A percentile compares a stretch with the other conserved stretches of the same genome.
These are phyloP conservation scores for Cucurbita ficifolia DNA, from an alignment of 306 rosid species.

Conservation along the genomic window DNA sequence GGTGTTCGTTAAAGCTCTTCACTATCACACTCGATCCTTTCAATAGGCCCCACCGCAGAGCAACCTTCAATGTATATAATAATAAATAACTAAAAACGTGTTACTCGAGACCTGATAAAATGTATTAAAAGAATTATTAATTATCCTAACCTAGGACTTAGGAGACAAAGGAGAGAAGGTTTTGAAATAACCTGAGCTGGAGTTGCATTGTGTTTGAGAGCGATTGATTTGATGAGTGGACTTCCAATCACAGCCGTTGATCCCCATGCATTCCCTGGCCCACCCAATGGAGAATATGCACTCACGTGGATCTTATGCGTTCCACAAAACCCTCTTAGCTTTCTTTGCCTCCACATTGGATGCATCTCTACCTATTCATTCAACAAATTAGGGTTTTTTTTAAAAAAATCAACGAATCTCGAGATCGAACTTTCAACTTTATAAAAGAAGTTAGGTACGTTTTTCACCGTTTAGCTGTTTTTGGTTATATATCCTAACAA, in stretches of 20 bases:
- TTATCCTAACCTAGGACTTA: background rate
- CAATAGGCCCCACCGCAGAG: slow-evolving; percentile 63
- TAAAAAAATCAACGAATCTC: too few relatives aligned
- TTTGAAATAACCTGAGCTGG: slow-evolving; percentile 48
- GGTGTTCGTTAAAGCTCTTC: slow-evolving; percentile 55
- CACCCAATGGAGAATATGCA: slow-evolving; percentile 85
- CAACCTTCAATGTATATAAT: slow-evolving; percentile 25
- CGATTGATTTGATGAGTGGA: slow-evolving; percentile 50
- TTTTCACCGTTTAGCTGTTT: too few relatives aligned
- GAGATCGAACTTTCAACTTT: too few relatives aligned
- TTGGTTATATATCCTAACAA: too few relatives aligned
- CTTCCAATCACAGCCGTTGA: slow-evolving; percentile 54
- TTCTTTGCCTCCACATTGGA: slow-evolving; percentile 78
- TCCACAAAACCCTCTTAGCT: slow-evolving; percentile 41
- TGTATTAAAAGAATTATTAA: too few relatives aligned
- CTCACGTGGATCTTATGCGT: slow-evolving; percentile 62
- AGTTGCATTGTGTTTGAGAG: slow-evolving; percentile 42
- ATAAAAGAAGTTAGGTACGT: too few relatives aligned
- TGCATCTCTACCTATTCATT: slow-evolving; percentile 69
- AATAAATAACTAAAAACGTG: too few relatives aligned
- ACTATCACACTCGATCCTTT: slow-evolving; percentile 78
- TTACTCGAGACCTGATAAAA: too few relatives aligned
- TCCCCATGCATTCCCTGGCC: slow-evolving; percentile 89
- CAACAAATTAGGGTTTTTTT: background rate
- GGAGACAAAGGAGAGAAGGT: background rate